Evolutionary conservation across 225 moss, liverwort and hornwort genomes (phyloP).

Genomic region (Marchantia polymorpha): DNA sequence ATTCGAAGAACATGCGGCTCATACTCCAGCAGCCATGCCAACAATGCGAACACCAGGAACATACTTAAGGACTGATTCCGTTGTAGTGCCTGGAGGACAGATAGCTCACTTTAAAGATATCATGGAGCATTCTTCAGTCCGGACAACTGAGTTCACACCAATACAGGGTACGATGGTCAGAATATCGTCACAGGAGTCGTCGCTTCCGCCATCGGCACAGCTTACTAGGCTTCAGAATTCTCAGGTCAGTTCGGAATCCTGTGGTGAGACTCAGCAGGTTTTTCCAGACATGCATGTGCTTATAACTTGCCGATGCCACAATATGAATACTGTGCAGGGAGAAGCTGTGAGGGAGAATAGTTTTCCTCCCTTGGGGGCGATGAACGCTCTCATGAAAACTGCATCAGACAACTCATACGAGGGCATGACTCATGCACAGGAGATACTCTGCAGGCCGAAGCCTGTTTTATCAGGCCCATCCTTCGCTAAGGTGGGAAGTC

Average conservation of each 20-base stretch:
- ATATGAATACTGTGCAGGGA: neutral
- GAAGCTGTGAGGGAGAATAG: neutral
- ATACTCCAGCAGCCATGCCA: neutral
- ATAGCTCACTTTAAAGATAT: neutral
- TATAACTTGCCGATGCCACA: neutral
- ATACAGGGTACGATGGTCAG: neutral
- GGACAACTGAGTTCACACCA: neutral
- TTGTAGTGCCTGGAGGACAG: neutral
- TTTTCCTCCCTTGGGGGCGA: neutral
- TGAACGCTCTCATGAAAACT: neutral
- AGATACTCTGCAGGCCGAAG: neutral
- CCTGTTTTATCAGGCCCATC: neutral
- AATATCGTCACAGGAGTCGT: neutral
- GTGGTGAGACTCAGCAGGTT: neutral
- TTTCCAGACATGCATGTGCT: neutral
- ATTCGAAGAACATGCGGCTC: neutral
- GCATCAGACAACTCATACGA: neutral
- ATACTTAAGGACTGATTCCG: neutral
- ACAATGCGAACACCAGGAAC: neutral
- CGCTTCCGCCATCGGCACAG: neutral
- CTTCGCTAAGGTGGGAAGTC: neutral
- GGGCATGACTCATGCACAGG: neutral
- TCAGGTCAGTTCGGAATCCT: neutral
- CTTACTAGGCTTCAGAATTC: neutral
- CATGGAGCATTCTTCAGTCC: neutral